phyloP scores from a whole-genome alignment of 495 filamentous ascomycete species.

The Collariella sp. region DNA sequence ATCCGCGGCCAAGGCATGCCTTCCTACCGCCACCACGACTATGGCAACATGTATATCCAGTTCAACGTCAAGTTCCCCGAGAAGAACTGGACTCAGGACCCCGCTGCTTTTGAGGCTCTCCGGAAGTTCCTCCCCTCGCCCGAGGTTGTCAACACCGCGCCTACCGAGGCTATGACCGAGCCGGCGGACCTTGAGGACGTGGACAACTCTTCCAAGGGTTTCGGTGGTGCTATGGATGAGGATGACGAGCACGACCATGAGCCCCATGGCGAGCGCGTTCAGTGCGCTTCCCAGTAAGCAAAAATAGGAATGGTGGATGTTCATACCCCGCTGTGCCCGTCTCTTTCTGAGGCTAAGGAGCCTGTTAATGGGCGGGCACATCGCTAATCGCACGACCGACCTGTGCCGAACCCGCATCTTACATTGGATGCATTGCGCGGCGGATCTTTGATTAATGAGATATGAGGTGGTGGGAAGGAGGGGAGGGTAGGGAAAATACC shows the following conservation, averaged over 20 bases:
- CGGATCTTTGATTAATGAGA: slow-evolving; percentile 6
- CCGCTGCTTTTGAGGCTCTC: slow-evolving; percentile 53
- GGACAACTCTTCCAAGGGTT: slow-evolving; percentile 68
- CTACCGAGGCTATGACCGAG: slow-evolving; percentile 79
- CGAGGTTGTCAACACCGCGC: slow-evolving; percentile 49
- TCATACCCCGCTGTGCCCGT: neutral
- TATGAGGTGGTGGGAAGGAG: slow-evolving; percentile 1
- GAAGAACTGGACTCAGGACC: slow-evolving; percentile 51
- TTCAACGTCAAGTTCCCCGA: slow-evolving; percentile 96
- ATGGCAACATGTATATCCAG: slow-evolving; percentile 93
- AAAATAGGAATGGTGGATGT: neutral
- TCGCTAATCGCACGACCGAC: neutral
- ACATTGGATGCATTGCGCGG: neutral
- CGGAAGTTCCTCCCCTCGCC: slow-evolving; percentile 75
- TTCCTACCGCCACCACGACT: slow-evolving; percentile 89
- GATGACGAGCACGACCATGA: slow-evolving; percentile 63
- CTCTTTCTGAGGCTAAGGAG: neutral
- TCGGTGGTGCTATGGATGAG: slow-evolving; percentile 57
- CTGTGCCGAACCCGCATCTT: neutral
- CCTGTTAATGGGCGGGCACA: neutral
- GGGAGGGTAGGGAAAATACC: slow-evolving; percentile 11
- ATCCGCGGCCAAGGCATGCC: slow-evolving; percentile 98
- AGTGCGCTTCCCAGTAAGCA: slow-evolving; percentile 92
- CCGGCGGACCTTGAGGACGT: slow-evolving; percentile 74
- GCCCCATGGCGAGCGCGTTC: slow-evolving; percentile 80